phyloP scores from a whole-genome alignment of 257 asterid genomes.

The Ehretia macrophylla region DNA sequence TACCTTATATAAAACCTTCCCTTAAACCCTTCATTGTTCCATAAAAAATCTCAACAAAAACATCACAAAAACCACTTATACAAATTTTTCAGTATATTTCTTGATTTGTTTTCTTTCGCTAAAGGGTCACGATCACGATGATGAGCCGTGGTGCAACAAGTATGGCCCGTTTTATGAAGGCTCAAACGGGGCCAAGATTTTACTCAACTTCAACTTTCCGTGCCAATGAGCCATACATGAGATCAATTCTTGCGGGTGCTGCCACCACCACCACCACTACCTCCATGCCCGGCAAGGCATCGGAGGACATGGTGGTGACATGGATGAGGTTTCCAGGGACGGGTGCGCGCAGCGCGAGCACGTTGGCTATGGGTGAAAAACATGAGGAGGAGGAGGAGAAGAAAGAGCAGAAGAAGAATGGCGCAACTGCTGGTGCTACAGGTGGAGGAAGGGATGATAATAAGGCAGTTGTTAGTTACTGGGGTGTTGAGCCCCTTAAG shows the following conservation, averaged over 20 bases:
- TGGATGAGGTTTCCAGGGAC: conserved; percentile 26
- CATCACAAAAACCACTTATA: neutral
- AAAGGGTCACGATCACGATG: too few species aligned
- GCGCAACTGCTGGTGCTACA: conserved; percentile 14
- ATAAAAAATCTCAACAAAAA: neutral
- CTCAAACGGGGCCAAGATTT: conserved; percentile 37
- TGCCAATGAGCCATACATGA: conserved; percentile 8
- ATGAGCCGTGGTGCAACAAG: conserved; percentile 49
- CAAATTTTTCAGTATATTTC: neutral
- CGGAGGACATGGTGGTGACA: conserved; percentile 19
- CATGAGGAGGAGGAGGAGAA: conserved; percentile 28
- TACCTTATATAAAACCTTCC: conserved; percentile 17
- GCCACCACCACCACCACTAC: too few species aligned
- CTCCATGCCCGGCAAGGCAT: conserved; percentile 8
- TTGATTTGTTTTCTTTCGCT: too few species aligned
- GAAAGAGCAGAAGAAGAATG: conserved; percentile 16
- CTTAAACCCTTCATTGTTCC: neutral
- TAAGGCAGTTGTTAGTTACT: conserved; percentile 49
- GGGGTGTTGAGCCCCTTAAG: conserved; percentile 63
- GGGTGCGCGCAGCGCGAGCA: conserved; percentile 41
- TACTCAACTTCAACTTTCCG: conserved; percentile 32
- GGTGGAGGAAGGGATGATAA: conserved; percentile 11
- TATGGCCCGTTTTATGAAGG: conserved; percentile 28
- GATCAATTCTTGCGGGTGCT: conserved; percentile 2
- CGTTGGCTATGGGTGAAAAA: conserved; percentile 49